Conservation (phyloP, 306 rosid genomes). For the Elaeagnus macrophylla region DNA sequence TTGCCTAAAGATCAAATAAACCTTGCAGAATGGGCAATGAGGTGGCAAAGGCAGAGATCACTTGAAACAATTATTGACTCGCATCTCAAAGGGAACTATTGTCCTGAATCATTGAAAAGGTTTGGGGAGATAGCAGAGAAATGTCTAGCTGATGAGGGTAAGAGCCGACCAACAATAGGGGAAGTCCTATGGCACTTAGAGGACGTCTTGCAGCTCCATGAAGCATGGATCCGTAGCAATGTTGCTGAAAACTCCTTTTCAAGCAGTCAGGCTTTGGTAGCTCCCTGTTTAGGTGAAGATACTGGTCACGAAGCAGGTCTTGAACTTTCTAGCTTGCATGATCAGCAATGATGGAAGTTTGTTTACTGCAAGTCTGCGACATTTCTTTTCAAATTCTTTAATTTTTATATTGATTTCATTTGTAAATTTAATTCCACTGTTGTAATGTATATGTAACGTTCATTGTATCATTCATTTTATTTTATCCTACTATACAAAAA, state of each 20-base stretch:
- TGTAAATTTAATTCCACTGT: too few relatives aligned
- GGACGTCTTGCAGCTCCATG: slow-evolving; percentile 74
- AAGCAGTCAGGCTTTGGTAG: slow-evolving; percentile 28
- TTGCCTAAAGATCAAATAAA: slow-evolving; percentile 89
- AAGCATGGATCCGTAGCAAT: slow-evolving; percentile 59
- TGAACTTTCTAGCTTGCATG: too few relatives aligned
- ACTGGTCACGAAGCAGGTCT: slow-evolving; percentile 14
- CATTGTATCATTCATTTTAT: too few relatives aligned
- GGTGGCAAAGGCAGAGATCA: slow-evolving; percentile 63
- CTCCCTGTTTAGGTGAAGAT: slow-evolving; percentile 22
- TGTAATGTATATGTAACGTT: too few relatives aligned
- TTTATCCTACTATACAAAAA: too few relatives aligned
- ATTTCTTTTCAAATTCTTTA: too few relatives aligned
- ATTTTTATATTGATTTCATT: too few relatives aligned
- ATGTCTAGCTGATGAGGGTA: slow-evolving; percentile 89
- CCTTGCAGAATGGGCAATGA: slow-evolving; percentile 98
- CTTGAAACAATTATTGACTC: slow-evolving; percentile 61
- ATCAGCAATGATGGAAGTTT: too few relatives aligned
- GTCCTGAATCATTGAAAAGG: slow-evolving; percentile 60
- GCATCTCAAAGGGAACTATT: slow-evolving; percentile 41
- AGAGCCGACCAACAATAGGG: slow-evolving; percentile 86
- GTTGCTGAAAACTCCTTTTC: slow-evolving; percentile 40
- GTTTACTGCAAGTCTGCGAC: too few relatives aligned
- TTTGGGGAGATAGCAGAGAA: slow-evolving; percentile 87
- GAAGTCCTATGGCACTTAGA: slow-evolving; percentile 94